Evolutionary conservation across 2,329 filamentous ascomycete species (phyloP).

Genomic region (Pestalotiopsis fici): DNA sequence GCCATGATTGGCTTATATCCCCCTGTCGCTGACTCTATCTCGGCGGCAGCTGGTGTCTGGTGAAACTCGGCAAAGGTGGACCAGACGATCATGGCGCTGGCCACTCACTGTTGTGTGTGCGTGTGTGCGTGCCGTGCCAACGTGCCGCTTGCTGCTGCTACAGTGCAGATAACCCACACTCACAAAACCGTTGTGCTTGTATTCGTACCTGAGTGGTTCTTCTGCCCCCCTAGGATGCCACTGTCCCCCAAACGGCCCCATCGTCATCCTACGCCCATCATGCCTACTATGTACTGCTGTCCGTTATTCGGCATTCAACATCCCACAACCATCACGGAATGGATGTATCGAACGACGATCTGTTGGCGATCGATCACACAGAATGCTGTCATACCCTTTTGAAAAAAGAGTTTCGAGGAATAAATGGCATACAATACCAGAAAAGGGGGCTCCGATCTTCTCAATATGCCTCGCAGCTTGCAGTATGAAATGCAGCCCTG

Average conservation of each 20-base stretch:
- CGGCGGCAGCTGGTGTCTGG: slow-evolving; percentile 12
- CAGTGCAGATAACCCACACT: background rate
- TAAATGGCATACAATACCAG: background rate
- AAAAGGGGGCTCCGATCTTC: background rate
- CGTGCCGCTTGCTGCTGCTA: too few relatives aligned
- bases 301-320: background rate
- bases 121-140: background rate
- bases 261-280: background rate
- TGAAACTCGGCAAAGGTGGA: slow-evolving; percentile 13
- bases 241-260: background rate
- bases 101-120: too few relatives aligned
- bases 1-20: slow-evolving; percentile 5
- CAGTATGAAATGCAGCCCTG: background rate
- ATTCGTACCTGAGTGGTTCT: background rate
- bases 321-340: background rate
- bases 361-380: background rate
- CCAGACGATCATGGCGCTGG: background rate
- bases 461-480: background rate
- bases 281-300: background rate
- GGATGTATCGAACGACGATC: slow-evolving; percentile 2
- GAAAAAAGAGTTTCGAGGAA: background rate
- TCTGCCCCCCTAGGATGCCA: background rate
- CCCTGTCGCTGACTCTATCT: slow-evolving; percentile 6
- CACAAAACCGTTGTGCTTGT: background rate
- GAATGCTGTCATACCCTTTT: background rate